These are phyloP conservation scores for Gnetum montanum DNA, from an alignment of 75 land plant species.

Conservation along the genomic window DNA sequence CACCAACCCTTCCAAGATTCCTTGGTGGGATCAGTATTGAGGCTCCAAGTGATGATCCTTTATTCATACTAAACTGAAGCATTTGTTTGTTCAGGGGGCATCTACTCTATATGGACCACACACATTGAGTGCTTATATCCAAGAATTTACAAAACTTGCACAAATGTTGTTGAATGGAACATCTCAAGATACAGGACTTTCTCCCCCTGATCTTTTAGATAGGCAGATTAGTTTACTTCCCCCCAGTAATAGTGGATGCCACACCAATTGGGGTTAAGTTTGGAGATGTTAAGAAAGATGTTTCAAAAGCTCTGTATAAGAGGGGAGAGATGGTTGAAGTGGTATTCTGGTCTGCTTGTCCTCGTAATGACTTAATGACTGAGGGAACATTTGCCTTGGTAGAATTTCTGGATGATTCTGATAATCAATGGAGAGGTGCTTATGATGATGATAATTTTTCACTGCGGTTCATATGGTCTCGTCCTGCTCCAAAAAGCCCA, in stretches of 20 bases:
- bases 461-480: constrained; percentile 47
- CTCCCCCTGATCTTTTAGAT: constrained; percentile 62
- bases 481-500: constrained; percentile 9
- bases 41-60: too few species aligned
- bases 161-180: constrained; percentile 32
- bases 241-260: constrained; percentile 40
- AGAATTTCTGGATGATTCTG: constrained; percentile 33
- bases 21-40: too few species aligned
- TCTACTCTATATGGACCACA: constrained; percentile 84
- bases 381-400: constrained; percentile 74
- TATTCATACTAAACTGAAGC: too few species aligned
- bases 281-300: constrained; percentile 52
- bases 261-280: constrained; percentile 49
- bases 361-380: constrained; percentile 71
- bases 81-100: too few species aligned
- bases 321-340: constrained; percentile 47
- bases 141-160: constrained; percentile 80
- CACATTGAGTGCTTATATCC: constrained; percentile 66
- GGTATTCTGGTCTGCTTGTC: constrained; percentile 60
- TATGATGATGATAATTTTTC: constrained; percentile 74
- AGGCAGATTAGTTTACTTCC: constrained; percentile 51
- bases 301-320: constrained; percentile 21
- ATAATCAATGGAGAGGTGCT: constrained; percentile 33
- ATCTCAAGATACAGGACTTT: constrained; percentile 23
- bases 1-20: too few species aligned